Conservation (phyloP, 768 basidiomycete genomes). For the Kwoniella europaea region DNA sequence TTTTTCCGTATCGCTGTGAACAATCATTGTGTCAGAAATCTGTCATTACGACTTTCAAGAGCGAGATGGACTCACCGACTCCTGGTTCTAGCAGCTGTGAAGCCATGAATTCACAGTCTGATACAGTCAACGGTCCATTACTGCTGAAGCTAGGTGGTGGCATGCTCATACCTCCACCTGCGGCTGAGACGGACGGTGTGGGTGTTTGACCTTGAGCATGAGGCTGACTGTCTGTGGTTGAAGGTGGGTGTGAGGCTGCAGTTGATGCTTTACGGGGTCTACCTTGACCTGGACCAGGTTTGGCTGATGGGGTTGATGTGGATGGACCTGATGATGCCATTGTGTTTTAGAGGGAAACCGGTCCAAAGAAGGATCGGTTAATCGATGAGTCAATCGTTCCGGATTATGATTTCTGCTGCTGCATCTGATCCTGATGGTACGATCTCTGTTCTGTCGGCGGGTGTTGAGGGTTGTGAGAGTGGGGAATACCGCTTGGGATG, state of each 20-base stretch:
- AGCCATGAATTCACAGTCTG: slow-evolving; percentile 56
- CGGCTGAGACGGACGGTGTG: slow-evolving; percentile 30
- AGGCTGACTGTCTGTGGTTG: slow-evolving; percentile 17
- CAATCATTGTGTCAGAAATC: neutral
- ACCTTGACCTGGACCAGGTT: slow-evolving; percentile 26
- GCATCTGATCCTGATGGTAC: neutral
- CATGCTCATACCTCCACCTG: slow-evolving; percentile 34
- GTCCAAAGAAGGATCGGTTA: neutral
- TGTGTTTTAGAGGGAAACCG: neutral
- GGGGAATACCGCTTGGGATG: neutral
- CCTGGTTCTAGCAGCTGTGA: slow-evolving; percentile 50
- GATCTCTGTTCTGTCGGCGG: neutral
- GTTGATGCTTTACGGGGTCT: slow-evolving; percentile 49
- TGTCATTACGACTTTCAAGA: neutral
- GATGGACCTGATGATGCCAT: slow-evolving; percentile 25
- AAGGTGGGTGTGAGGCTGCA: slow-evolving; percentile 28
- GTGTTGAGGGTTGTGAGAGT: neutral
- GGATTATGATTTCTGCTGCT: neutral
- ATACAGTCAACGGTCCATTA: slow-evolving; percentile 46
- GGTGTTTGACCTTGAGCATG: slow-evolving; percentile 22
- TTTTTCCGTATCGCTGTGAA: slow-evolving; percentile 31
- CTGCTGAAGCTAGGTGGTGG: slow-evolving; percentile 35
- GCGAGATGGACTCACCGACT: slow-evolving; percentile 30
- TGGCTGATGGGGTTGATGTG: neutral
- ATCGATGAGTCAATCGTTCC: neutral